Evolutionary conservation across 2,329 filamentous ascomycete genomes (phyloP), one percentile per base, ranked within the genome.

Genomic region (Fusarium keratoplasticum): DNA sequence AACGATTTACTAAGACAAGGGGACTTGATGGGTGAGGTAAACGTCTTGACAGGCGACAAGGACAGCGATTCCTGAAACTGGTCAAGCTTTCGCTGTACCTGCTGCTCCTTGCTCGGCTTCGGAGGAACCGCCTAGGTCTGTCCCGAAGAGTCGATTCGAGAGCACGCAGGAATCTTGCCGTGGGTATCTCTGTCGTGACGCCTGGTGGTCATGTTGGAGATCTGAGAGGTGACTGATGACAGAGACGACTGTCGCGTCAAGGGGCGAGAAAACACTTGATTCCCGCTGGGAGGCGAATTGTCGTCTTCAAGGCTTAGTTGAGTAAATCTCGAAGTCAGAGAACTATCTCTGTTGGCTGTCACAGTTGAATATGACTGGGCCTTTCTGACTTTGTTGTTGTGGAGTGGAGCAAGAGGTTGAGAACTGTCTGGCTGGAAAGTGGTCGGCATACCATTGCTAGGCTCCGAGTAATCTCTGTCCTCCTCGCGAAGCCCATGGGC

Each of bases 1-100:
- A 88, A 95, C 2, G 81, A 76, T 74, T 89, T 88, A 38, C 75
- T 83, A 69, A 85, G 86, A 78, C 84, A 87, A 67, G 80, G 80
- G 74, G 81, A 81, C 77, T 86, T 84, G 75, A 76, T 77, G 44
- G 85, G 83, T 73, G 85, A 83, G 25, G 67, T 59, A 16, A 79
- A 79, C 64, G 77, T 81, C 73, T 82, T 85, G 76, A 79, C 70
- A 40, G 77, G 79, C 4, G 77, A 78, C 25, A 77, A 33, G 40
- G 77, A 77, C n/a, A 83, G 78, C 59, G 75, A 79, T 35, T 77
- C 76, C 72, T 82, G 78, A 35, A 85, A 66, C 59, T 78, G 77
- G 27, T 80, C 72, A 47, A 84, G 69, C 65, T 83, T 81, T 27
- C 72, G 79, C 64, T 77, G 75, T 27, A 83, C 60, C 62, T 81